phyloP scores from a whole-genome alignment of 495 filamentous ascomycete genomes.

The Clavariopsis aquatica region DNA sequence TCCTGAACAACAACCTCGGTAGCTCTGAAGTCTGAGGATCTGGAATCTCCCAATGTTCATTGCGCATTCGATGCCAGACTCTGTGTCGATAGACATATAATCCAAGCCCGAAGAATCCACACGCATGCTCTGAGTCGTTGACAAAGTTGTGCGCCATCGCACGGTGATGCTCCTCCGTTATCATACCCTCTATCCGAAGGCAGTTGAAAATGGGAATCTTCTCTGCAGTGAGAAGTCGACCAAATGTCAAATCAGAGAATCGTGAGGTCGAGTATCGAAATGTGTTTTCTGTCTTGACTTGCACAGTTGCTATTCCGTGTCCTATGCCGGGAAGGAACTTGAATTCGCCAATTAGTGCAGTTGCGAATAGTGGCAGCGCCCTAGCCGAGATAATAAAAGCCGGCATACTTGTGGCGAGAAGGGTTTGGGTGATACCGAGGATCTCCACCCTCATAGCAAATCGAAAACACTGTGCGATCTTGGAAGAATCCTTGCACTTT shows the following conservation, averaged over 20 bases:
- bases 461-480: constrained; percentile 1
- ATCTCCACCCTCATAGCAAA: constrained; percentile 9
- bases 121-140: background rate
- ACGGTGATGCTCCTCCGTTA: background rate
- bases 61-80: background rate
- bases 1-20: background rate
- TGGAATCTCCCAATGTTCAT: constrained; percentile 6
- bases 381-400: background rate
- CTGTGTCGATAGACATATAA: background rate
- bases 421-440: background rate
- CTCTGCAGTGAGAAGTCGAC: constrained; percentile 1
- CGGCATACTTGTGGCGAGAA: background rate
- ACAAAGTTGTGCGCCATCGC: background rate
- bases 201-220: background rate
- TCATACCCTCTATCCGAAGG: constrained; percentile 6
- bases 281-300: background rate
- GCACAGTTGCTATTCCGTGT: background rate
- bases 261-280: constrained; percentile 8
- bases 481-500: background rate
- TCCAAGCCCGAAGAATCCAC: background rate
- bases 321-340: background rate
- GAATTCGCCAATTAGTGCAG: background rate
- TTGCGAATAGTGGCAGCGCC: background rate
- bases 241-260: constrained; percentile 2
- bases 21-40: background rate